Evolutionary conservation across 306 rosid species (phyloP).

Genomic region (Elaeagnus macrophylla): DNA sequence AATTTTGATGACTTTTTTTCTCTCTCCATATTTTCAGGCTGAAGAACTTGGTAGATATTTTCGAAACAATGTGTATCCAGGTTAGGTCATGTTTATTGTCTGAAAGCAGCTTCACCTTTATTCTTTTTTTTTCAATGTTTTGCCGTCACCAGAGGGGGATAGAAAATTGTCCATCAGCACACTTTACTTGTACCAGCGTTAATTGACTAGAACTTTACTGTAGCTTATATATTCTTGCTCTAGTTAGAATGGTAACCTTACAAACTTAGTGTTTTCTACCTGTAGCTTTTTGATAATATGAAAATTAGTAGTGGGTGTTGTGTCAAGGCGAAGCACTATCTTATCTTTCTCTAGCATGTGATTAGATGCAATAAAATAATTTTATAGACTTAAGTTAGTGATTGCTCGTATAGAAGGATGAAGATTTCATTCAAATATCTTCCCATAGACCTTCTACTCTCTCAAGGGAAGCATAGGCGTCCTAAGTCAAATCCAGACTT

Average conservation of each 20-base stretch:
- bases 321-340: too few species aligned
- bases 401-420: too few species aligned
- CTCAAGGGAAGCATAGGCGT: too few species aligned
- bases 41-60: slow-evolving; percentile 98
- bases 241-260: neutral
- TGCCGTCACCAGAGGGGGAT: neutral
- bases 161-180: neutral
- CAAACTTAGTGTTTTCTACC: too few species aligned
- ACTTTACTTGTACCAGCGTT: neutral
- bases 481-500: too few species aligned
- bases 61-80: slow-evolving; percentile 95
- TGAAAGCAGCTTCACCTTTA: neutral
- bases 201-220: neutral
- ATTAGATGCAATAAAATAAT: too few species aligned
- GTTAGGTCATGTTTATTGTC: slow-evolving; percentile 18
- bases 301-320: too few species aligned
- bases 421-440: too few species aligned
- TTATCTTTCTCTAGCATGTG: too few species aligned
- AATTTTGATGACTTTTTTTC: slow-evolving; percentile 9
- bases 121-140: slow-evolving; percentile 1
- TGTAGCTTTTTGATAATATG: too few species aligned
- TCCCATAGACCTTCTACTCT: too few species aligned
- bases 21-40: slow-evolving; percentile 49
- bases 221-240: neutral
- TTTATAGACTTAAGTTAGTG: too few species aligned